Base-by-base conservation (phyloP, 2,329 filamentous ascomycete species). In the Epichloe hybrida region DNA sequence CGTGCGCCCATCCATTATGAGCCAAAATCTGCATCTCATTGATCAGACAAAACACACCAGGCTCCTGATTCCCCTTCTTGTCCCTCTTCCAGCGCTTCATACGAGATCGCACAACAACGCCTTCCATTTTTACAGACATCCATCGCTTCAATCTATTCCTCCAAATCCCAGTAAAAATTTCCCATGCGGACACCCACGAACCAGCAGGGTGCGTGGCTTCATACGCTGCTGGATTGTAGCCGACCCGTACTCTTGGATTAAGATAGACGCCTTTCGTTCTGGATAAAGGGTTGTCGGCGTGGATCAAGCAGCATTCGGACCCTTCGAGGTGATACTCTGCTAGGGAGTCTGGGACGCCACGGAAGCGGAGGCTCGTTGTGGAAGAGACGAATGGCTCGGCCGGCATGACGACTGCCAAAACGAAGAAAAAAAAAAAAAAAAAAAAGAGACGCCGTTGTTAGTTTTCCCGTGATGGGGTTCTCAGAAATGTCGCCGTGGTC, bases 271-370 rank as follows among this genome's bases (percentile, higher is more conserved):
- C 80, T 50, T 65, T 56, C 5, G 64, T 63, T 51, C 60, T 60
- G 5, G 73, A 73, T 4, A 81, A 66, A 1, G 77, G 77, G 57
- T 87, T 88, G 59, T 88, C 84, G 2, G 79, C 78, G 61, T 88
- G 84, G 50, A 88, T 80, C 49, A 90, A 75, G 64, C 86, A 90
- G 69, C 85, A 89, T 65, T 90, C 86, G 13, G 80, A 85, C n/a
- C 74, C 86, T 64, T 90, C 86, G 31, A 89, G 70, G 59, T 87
- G 84, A 27, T 69, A 59, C 7, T 64, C 59, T 2, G 79, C 79
- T 1, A 91, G 75, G 4, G 72, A 74, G 59, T 86, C 83, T 0
- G 77, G 61, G 21, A 85, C 71, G 4, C 74, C 82, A 9, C 84
- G 78, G 64, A 87, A 87, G n/a, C 67, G 70, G 0, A 86, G 62